phyloP scores from a whole-genome alignment of 1,284 basidiomycete species.

The Ustilago lituana region DNA sequence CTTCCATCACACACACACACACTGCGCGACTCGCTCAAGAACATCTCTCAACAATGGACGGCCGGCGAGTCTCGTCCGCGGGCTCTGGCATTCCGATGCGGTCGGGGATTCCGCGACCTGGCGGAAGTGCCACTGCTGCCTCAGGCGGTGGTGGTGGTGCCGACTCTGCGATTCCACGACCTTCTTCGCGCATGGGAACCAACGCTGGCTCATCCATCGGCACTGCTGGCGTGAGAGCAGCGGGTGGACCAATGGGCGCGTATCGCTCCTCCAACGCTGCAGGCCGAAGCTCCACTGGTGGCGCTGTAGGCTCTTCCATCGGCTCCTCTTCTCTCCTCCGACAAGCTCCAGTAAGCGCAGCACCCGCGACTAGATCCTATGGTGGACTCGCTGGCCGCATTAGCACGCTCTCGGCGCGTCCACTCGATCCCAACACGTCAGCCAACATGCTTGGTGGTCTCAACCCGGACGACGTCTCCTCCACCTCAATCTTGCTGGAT shows the following conservation, averaged over 20 bases:
- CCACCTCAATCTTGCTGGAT: constrained; percentile 30
- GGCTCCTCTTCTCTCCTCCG: constrained; percentile 14
- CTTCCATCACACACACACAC: neutral
- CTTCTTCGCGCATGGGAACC: constrained; percentile 26
- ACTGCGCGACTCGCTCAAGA: too few species aligned
- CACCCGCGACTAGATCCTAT: constrained; percentile 31
- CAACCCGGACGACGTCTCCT: constrained; percentile 14
- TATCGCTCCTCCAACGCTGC: constrained; percentile 23
- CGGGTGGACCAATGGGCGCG: constrained; percentile 33
- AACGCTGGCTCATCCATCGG: neutral
- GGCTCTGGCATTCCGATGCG: constrained; percentile 45
- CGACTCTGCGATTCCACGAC: constrained; percentile 30
- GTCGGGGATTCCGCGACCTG: constrained; percentile 42
- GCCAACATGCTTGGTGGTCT: constrained; percentile 18
- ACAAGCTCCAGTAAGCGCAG: constrained; percentile 26
- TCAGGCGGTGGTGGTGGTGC: neutral
- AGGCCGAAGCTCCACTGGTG: constrained; percentile 18
- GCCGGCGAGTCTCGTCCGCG: constrained; percentile 21
- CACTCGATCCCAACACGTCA: constrained; percentile 26
- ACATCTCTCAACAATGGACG: constrained; percentile 26
- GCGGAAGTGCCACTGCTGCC: too few species aligned
- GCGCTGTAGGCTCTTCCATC: neutral
- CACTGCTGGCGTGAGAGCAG: constrained; percentile 4
- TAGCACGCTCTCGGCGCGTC: constrained; percentile 32
- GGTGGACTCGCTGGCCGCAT: constrained; percentile 29